Conservation (phyloP, 1,284 basidiomycete species). For the Singerocomus inundabilis region DNA sequence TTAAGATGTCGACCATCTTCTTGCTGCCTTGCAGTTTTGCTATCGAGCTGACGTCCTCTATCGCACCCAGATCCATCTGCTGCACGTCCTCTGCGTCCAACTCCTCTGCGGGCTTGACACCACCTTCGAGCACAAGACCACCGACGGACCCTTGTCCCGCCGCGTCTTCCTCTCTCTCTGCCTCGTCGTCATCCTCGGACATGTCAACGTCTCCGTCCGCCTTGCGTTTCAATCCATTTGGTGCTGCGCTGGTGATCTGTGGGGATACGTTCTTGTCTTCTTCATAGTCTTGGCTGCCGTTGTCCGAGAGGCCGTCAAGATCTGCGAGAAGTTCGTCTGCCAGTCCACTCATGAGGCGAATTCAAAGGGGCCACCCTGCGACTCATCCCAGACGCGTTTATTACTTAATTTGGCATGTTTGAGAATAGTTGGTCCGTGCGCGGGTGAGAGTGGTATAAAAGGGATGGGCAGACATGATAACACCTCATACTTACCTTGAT, state of each 20-base stretch:
- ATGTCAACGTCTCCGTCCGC: slow-evolving; percentile 52
- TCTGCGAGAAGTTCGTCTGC: slow-evolving; percentile 89
- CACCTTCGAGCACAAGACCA: slow-evolving; percentile 83
- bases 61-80: slow-evolving; percentile 80
- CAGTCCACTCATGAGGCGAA: slow-evolving; percentile 60
- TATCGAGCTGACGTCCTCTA: slow-evolving; percentile 84
- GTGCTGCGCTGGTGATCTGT: slow-evolving; percentile 32
- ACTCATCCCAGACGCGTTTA: neutral
- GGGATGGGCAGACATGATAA: rapidly evolving
- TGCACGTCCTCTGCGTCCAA: slow-evolving; percentile 91
- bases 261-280: slow-evolving; percentile 37
- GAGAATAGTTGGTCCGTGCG: slow-evolving; percentile 27
- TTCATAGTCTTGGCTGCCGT: slow-evolving; percentile 56
- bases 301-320: slow-evolving; percentile 74
- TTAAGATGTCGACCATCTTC: slow-evolving; percentile 81
- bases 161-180: slow-evolving; percentile 40
- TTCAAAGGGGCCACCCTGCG: neutral
- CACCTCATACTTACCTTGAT: slow-evolving; percentile 38
- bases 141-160: slow-evolving; percentile 45
- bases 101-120: slow-evolving; percentile 90
- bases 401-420: slow-evolving; percentile 14
- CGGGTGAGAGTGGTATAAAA: slow-evolving; percentile 18
- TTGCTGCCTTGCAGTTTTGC: slow-evolving; percentile 88
- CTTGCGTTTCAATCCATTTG: slow-evolving; percentile 59
- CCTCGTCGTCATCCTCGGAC: slow-evolving; percentile 46